Base-by-base conservation (phyloP, 768 basidiomycete species). In the Steccherinum ochraceum region DNA sequence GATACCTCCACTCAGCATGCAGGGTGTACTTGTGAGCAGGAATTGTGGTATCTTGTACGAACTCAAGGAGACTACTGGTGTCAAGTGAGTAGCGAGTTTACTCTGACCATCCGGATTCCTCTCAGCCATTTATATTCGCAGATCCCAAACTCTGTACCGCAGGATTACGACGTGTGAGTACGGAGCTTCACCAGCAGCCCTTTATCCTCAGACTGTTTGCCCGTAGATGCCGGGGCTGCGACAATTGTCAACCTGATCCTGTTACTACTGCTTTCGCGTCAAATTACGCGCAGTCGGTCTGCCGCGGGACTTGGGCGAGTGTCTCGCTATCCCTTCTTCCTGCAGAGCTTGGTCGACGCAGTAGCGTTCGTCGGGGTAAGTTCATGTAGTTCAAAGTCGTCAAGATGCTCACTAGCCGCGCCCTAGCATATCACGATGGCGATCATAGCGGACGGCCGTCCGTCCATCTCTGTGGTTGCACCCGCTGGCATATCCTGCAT, bases 401-500 rank as follows among this genome's bases (percentile, higher is more conserved):
- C n/a, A 13, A 4, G 18, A 19, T n/a, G n/a, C n/a, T n/a, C n/a
- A n/a, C n/a, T n/a, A n/a, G n/a, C n/a, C n/a, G n/a, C n/a, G n/a
- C n/a, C 41, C 2, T 49, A 76, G 74, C 90, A 94, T 59, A 82
- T 93, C 49, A 93, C 91, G 0, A 85, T 95, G 52, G 90, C 89
- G 3, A 86, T 94, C 50, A 69, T 93, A 30, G 83, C 88, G 2
- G 87, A 93, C 54, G 91, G 91, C 40, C 72, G 83, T 24, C 79
- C 90, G 1, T 91, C 90, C 1, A 66, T 95, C 20, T 84, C 90
- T 1, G 73, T 93, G 21, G 74, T 93, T 39, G 86, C 86, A 0
- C 91, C 93, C 1, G 89, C 90, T 0, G 94, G 93, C 60, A 61
- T 94, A 21, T 84, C 89, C 11, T 86, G 87, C 50, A 72, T 89